Evolutionary conservation across 176 grass and related monocot genomes (phyloP).

Genomic region (Metroxylon sagu): DNA sequence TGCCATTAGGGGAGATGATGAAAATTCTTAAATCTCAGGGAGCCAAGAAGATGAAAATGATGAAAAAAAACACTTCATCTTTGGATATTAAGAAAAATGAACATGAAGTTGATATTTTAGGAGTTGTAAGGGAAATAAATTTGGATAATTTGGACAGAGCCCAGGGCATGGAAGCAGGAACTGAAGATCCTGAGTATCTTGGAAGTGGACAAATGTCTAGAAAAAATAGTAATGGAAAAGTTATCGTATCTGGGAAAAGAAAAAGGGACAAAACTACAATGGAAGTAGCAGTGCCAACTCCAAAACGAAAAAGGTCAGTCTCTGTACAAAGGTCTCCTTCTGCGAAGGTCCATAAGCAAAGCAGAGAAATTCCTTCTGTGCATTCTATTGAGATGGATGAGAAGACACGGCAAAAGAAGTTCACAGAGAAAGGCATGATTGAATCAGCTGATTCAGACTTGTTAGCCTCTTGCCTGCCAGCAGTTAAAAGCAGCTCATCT

Average conservation of each 20-base stretch:
- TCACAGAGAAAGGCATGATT: not conserved
- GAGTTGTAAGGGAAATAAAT: constrained; percentile 89
- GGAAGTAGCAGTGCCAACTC: constrained; percentile 44
- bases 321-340: constrained; percentile 45
- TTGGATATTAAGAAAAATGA: constrained; percentile 42
- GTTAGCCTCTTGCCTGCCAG: not conserved
- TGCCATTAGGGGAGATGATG: constrained; percentile 76
- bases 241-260: constrained; percentile 20
- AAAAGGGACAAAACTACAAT: constrained; percentile 19
- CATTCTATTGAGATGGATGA: not conserved
- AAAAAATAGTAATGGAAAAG: constrained; percentile 37
- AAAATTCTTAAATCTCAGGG: constrained; percentile 88
- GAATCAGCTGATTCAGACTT: not conserved
- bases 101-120: constrained; percentile 78
- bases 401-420: not conserved
- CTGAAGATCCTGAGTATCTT: constrained; percentile 8
- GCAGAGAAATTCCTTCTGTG: constrained; percentile 13
- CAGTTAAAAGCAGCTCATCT: not conserved
- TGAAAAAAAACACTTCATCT: constrained; percentile 47
- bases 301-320: constrained; percentile 82
- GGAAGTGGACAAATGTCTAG: not conserved
- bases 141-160: constrained; percentile 49
- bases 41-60: constrained; percentile 40
- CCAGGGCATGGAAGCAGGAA: constrained; percentile 10
- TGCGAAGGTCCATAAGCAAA: constrained; percentile 31